Conservation (phyloP, 495 filamentous ascomycete genomes). For the Hypoxylon rickii region DNA sequence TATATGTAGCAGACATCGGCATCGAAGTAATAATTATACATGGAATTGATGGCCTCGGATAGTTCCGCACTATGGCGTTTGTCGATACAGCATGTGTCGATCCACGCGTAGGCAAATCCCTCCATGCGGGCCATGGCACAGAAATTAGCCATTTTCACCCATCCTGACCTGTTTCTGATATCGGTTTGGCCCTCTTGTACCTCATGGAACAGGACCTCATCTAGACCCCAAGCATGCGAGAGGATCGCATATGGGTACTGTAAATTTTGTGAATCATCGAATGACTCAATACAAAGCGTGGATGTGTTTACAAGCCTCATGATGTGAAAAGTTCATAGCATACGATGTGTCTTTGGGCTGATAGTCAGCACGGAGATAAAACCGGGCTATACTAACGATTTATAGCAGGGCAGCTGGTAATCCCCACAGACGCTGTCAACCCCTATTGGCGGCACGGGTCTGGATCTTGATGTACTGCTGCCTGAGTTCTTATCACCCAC, state of each 20-base stretch:
- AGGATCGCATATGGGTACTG: slow-evolving; percentile 37
- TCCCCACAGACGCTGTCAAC: no score
- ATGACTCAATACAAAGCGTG: background rate
- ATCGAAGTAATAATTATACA: slow-evolving; percentile 32
- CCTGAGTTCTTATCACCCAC: no score
- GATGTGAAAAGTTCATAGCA: background rate
- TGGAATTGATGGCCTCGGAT: slow-evolving; percentile 24
- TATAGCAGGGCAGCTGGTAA: no score
- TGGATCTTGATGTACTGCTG: no score
- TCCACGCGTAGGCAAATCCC: slow-evolving; percentile 28
- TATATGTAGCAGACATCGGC: slow-evolving; percentile 32
- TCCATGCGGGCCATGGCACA: background rate
- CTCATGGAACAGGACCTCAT: slow-evolving; percentile 37
- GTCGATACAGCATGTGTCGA: slow-evolving; percentile 39
- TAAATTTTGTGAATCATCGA: background rate
- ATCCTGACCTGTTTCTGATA: slow-evolving; percentile 1
- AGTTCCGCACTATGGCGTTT: slow-evolving; percentile 27
- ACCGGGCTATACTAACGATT: no score
- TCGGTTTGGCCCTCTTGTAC: background rate
- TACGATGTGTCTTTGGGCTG: no score
- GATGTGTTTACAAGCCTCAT: slow-evolving; percentile 23
- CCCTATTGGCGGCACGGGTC: no score
- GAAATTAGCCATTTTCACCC: slow-evolving; percentile 10
- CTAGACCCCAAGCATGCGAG: slow-evolving; percentile 39
- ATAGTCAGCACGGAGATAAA: no score